Conservation (phyloP, 2,329 filamentous ascomycete genomes). For the Trichoderma brevicompactum region DNA sequence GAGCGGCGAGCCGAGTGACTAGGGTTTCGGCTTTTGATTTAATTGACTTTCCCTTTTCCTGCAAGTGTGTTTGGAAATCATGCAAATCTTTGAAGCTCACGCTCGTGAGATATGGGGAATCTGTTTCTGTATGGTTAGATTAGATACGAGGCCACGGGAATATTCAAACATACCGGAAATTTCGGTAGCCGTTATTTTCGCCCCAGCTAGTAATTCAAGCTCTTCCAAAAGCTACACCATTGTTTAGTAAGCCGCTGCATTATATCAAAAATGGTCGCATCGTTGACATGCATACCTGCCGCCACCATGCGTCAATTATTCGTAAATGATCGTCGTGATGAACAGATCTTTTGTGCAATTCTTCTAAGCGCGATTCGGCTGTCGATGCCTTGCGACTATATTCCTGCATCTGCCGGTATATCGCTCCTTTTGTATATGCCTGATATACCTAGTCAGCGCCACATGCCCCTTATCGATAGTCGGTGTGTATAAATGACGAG, state of each 20-base stretch:
- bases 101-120: conserved; percentile 60
- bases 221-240: conserved; percentile 63
- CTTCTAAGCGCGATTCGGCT: conserved; percentile 78
- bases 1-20: conserved; percentile 59
- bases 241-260: conserved; percentile 1
- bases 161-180: conserved; percentile 27
- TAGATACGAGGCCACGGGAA: not conserved
- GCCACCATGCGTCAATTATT: conserved; percentile 90
- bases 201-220: conserved; percentile 62
- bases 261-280: not conserved
- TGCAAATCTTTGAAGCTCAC: conserved; percentile 65
- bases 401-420: conserved; percentile 96
- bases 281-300: conserved; percentile 67
- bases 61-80: conserved; percentile 82
- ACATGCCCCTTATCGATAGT: conserved; percentile 9
- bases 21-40: conserved; percentile 73
- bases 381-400: conserved; percentile 89
- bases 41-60: conserved; percentile 75
- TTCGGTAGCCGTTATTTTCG: conserved; percentile 44
- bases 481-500: conserved; percentile 23
- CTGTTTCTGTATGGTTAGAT: conserved; percentile 41
- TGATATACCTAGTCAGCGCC: conserved; percentile 34
- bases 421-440: conserved; percentile 77
- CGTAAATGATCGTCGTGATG: conserved; percentile 93
- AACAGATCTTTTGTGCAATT: conserved; percentile 75